Conservation (phyloP, 495 filamentous ascomycete genomes). For the Articulospora tetracladia region DNA sequence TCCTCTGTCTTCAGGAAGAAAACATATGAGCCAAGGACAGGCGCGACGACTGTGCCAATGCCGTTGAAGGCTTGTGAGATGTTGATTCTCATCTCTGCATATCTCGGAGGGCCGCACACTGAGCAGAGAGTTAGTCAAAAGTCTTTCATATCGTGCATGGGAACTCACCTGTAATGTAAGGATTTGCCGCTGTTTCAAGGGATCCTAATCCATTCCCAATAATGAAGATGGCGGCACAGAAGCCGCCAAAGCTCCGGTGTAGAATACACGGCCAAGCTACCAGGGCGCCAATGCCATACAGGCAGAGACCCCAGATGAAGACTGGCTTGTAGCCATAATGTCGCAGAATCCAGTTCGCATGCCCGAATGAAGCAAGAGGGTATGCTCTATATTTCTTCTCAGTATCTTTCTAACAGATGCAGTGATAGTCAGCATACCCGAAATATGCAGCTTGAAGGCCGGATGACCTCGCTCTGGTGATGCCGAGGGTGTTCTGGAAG, state of each 20-base stretch:
- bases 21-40: constrained; percentile 46
- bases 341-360: constrained; percentile 53
- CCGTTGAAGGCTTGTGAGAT: constrained; percentile 52
- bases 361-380: constrained; percentile 56
- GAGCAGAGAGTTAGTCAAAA: background rate
- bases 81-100: constrained; percentile 52
- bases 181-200: constrained; percentile 54
- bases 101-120: constrained; percentile 49
- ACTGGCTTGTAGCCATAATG: constrained; percentile 50
- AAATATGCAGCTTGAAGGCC: constrained; percentile 55
- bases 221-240: constrained; percentile 56
- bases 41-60: constrained; percentile 50
- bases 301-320: constrained; percentile 47
- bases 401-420: background rate
- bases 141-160: background rate
- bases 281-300: constrained; percentile 51
- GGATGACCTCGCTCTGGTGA: constrained; percentile 44
- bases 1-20: constrained; percentile 44
- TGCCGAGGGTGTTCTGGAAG: constrained; percentile 50
- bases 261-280: constrained; percentile 52
- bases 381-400: constrained; percentile 39
- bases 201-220: constrained; percentile 52
- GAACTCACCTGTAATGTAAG: constrained; percentile 44
- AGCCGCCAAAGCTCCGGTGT: constrained; percentile 53
- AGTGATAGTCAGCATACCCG: constrained; percentile 27